phyloP scores from a whole-genome alignment of 768 basidiomycete genomes.

The Krasilnikovozyma curviuscula region DNA sequence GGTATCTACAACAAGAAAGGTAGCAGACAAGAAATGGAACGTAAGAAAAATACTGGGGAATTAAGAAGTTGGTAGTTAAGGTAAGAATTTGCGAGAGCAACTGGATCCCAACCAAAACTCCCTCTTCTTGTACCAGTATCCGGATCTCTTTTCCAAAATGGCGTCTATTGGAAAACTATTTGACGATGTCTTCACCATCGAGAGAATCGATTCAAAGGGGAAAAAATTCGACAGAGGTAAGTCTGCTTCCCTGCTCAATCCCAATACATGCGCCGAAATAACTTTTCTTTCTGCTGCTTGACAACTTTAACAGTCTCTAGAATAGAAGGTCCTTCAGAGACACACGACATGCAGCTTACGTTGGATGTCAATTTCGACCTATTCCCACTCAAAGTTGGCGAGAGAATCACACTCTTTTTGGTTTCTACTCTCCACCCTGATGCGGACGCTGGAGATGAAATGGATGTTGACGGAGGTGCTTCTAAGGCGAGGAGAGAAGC shows the following conservation, averaged over 20 bases:
- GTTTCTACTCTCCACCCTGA: conserved; percentile 29
- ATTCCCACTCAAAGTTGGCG: conserved; percentile 47
- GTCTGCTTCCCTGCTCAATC: conserved; percentile 16
- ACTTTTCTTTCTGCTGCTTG: neutral
- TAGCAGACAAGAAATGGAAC: too few relatives aligned
- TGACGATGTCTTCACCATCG: conserved; percentile 79
- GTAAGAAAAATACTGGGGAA: too few relatives aligned
- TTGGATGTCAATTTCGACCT: conserved; percentile 88
- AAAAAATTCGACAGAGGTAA: conserved; percentile 95
- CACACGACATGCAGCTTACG: conserved; percentile 77
- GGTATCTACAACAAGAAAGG: too few relatives aligned
- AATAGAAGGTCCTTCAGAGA: conserved; percentile 69
- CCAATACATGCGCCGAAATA: neutral
- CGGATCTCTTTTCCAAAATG: neutral
- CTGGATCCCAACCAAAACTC: too few relatives aligned
- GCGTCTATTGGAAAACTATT: conserved; percentile 36
- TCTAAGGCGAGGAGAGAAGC: conserved; percentile 25
- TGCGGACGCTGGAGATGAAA: conserved; percentile 15
- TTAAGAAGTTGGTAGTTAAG: too few relatives aligned
- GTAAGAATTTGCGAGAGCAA: too few relatives aligned
- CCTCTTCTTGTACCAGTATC: too few relatives aligned
- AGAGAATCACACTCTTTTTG: conserved; percentile 67
- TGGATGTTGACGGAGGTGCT: conserved; percentile 13
- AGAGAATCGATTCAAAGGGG: conserved; percentile 41
- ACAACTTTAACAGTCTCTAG: conserved; percentile 50